phyloP scores from a whole-genome alignment of 1,139 yeast genomes.

The Geotrichum aggregatum region DNA sequence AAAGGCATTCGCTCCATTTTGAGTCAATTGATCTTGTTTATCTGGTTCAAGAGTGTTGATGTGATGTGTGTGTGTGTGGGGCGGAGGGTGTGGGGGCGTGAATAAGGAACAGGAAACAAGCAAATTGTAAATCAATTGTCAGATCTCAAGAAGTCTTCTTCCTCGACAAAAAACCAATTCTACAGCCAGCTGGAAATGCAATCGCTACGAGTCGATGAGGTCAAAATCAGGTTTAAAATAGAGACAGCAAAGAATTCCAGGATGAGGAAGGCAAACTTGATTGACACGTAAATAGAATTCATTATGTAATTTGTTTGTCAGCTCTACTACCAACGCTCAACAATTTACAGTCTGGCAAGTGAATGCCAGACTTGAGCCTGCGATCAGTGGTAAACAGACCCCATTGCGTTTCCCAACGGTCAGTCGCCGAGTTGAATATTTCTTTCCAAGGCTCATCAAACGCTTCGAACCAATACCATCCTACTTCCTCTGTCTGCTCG shows the following conservation, averaged over 20 bases:
- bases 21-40: neutral
- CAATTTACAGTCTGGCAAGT: constrained; percentile 12
- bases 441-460: constrained; percentile 71
- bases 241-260: too few relatives aligned
- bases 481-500: constrained; percentile 35
- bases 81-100: too few relatives aligned
- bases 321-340: neutral
- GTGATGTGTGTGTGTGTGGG: neutral
- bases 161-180: too few relatives aligned
- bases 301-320: neutral
- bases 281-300: neutral
- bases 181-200: neutral
- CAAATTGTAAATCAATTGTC: too few relatives aligned
- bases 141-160: too few relatives aligned
- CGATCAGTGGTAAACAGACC: constrained; percentile 56
- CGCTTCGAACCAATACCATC: constrained; percentile 66
- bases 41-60: neutral
- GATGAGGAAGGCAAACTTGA: neutral
- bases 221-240: neutral
- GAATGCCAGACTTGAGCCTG: constrained; percentile 38
- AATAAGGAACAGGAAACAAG: too few relatives aligned
- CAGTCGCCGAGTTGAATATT: constrained; percentile 47
- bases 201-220: neutral
- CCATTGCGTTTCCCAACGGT: constrained; percentile 69
- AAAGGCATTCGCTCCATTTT: constrained; percentile 32